Base-by-base conservation (phyloP, 2,329 filamentous ascomycete genomes). In the Leptographium procerum region DNA sequence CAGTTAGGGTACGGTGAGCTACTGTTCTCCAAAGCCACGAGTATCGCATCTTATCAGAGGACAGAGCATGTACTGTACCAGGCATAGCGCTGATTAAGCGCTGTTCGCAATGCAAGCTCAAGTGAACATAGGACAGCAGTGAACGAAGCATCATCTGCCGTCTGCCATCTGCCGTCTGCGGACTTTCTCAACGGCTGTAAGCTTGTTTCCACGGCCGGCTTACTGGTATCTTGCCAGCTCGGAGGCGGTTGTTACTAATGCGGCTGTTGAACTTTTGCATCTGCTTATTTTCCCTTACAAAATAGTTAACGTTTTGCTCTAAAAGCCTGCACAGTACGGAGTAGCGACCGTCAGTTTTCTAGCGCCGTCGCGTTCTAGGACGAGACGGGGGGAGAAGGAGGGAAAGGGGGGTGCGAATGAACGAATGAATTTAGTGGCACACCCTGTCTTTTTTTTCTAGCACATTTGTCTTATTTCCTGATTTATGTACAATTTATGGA, bases 391-490 rank as follows among this genome's bases (percentile, higher is more conserved):
- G 19, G 43, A 33, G 33, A 36, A 51, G 29, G 55, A 14, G 34
- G 24, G 31, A 28, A 52, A 24, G 52, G 53, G 50, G 40, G 14
- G 36, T 51, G 28, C 28, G 9, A 19, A 8, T 40, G 13, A 10
- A 11, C n/a, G n/a, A n/a, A n/a, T n/a, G n/a, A n/a, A n/a, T n/a
- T 14, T 52, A 19, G 48, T 43, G 10, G 22, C 34, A 53, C 58
- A 50, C 57, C 45, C 52, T 31, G 51, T 43, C 28, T 56, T 51
- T 59, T 48, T 48, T 48, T 48, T 14, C 50, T 52, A 50, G n/a
- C 51, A 53, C 53, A 48, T 22, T 54, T 50, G n/a, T 58, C 19
- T 55, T 50, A 55, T 19, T 50, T 28, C 40, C 40, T 50, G 47
- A 50, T 50, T 50, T 50, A n/a, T 56, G 22, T 40, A 47, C 13